Base-by-base conservation (phyloP, 805 yeast species). In the Zygosaccharomyces lentus region DNA sequence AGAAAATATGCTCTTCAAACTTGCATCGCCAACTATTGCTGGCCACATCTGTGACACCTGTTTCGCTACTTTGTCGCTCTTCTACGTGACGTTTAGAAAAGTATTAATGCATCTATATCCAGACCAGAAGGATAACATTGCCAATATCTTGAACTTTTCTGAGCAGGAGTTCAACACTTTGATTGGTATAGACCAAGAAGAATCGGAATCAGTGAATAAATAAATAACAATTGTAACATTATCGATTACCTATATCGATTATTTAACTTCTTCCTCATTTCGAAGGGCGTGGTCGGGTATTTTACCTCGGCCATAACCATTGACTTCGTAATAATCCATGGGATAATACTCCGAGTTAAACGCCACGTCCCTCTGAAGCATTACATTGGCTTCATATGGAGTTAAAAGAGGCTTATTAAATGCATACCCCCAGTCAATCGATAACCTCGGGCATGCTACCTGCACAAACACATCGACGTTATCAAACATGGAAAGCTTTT, bases 401-500 rank as follows among this genome's bases (percentile, higher is more conserved):
- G 99, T 91, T 47, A 93, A 68, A 35, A 93, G 69, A 0, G 99
- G 99, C 59, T 85, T 86, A 48, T 81, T 81, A 61, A 93, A 93
- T 0, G 99, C 99, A 64, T 93, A 93, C 0, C 99, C 99, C 99
- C 99, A 93, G 65, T 93, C 99, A 34, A 93, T 91, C 1, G 96
- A 87, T 37, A 93, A 70, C 58, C 99, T 74, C 0, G 99, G 99
- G 63, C 99, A 93, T 0, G 99, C 99, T 2, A 93, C 96, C 66
- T 93, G 99, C 10, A 93, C 86, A 74, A 93, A 93, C 1, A 90
- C 95, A 66, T 93, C 99, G 13, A 91, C 79, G 58, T 87, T 93
- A 57, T 87, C 90, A 66, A 93, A 93, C 82, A 86, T 84, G 9
- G 96, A 83, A 30, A 93, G 70, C 57, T 93, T 93, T 43, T 81